phyloP scores from a whole-genome alignment of 331 rosid species.

The Acacia concinna region DNA sequence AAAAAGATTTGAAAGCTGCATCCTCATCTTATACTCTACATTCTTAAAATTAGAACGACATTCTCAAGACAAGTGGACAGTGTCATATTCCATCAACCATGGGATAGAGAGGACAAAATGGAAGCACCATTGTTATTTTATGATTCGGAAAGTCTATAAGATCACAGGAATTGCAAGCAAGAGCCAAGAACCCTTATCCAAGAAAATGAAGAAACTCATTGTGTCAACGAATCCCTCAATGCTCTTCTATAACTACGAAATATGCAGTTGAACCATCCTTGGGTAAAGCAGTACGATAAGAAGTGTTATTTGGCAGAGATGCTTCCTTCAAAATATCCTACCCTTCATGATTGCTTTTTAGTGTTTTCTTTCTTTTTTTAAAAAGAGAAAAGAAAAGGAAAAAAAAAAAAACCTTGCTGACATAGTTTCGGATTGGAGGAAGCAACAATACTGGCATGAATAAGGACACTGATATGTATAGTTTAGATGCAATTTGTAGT shows the following conservation, averaged over 20 bases:
- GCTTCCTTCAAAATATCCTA: neutral
- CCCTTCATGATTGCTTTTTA: neutral
- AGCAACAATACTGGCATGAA: neutral
- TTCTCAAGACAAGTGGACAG: slow-evolving; percentile 40
- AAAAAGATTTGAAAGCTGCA: neutral
- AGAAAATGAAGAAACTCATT: neutral
- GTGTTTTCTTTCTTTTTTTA: neutral
- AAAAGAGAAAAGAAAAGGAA: too few relatives aligned
- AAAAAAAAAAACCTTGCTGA: neutral
- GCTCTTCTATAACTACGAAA: neutral
- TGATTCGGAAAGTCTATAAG: neutral
- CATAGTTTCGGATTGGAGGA: neutral
- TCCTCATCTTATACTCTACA: neutral
- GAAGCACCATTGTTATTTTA: neutral
- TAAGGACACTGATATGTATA: too few relatives aligned
- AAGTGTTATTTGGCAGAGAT: neutral
- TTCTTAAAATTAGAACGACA: slow-evolving; percentile 22
- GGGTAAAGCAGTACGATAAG: neutral
- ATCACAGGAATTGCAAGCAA: neutral
- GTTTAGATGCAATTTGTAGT: neutral
- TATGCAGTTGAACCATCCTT: neutral
- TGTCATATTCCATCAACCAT: slow-evolving; percentile 32
- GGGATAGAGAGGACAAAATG: neutral
- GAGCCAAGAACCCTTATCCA: neutral
- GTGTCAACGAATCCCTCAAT: neutral